Conservation (phyloP, 805 yeast genomes). For the Candida multigemmis region DNA sequence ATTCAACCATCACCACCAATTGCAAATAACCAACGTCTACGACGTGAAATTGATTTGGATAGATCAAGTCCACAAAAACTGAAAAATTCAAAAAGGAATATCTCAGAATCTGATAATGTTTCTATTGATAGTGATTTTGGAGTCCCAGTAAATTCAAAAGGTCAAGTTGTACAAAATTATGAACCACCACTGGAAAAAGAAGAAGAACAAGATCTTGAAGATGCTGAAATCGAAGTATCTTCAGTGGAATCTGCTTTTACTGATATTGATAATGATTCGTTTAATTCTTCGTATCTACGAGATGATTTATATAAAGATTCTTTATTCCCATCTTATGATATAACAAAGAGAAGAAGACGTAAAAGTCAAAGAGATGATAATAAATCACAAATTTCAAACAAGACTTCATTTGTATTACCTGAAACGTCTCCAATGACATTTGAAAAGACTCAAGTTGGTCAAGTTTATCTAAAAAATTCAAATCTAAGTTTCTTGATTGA, state of each 20-base stretch:
- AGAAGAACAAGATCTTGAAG: constrained; percentile 18
- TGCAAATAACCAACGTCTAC: too few species aligned
- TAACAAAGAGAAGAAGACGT: constrained; percentile 3
- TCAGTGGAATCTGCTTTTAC: constrained; percentile 35
- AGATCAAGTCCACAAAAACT: too few species aligned
- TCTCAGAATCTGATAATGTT: constrained; percentile 10
- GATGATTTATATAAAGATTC: constrained; percentile 11
- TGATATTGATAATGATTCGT: constrained; percentile 31
- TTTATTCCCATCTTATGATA: constrained; percentile 2
- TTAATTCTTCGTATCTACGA: constrained; percentile 18
- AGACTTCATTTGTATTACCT: too few species aligned
- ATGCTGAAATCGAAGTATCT: constrained; percentile 16
- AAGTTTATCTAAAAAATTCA: constrained; percentile 12
- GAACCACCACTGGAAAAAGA: too few species aligned
- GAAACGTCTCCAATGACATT: constrained; percentile 8
- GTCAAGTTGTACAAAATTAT: constrained; percentile 9
- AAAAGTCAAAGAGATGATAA: not conserved
- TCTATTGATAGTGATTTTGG: constrained; percentile 24
- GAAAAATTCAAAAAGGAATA: too few species aligned
- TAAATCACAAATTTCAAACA: too few species aligned
- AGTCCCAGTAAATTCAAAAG: constrained; percentile 14
- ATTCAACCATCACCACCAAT: too few species aligned
- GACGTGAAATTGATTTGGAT: too few species aligned
- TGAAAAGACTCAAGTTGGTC: constrained; percentile 9
- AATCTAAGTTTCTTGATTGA: constrained; percentile 37